A percentile compares a stretch with the other conserved stretches of the same genome.
These are phyloP conservation scores for Phytophthora fragariaefolia DNA, from an alignment of 352 stramenopile genomes.

Conservation along the genomic window DNA sequence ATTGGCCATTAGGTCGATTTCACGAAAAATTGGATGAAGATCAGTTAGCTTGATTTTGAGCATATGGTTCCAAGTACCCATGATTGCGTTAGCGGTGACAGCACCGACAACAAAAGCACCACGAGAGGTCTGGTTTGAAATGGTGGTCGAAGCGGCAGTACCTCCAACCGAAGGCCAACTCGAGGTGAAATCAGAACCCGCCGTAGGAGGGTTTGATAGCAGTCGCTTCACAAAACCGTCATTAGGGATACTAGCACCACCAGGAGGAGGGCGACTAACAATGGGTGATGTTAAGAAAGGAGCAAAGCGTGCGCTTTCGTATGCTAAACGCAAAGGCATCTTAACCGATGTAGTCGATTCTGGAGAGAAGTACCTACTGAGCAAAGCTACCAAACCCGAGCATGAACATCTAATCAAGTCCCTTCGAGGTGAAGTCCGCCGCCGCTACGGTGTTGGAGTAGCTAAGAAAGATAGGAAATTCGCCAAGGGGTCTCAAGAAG, in stretches of 20 bases:
- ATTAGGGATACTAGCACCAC: conserved; percentile 12
- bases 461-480: no score
- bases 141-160: background rate
- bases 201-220: conserved; percentile 15
- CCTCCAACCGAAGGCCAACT: background rate
- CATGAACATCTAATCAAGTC: no score
- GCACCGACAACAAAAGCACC: background rate
- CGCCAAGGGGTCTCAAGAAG: no score
- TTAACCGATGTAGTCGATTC: no score
- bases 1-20: conserved; percentile 11
- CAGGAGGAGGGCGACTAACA: no score
- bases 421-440: no score
- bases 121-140: background rate
- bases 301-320: no score
- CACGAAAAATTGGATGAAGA: conserved; percentile 4
- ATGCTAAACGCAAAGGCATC: no score
- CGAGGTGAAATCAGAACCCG: conserved; percentile 1
- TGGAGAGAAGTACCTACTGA: no score
- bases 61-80: conserved; percentile 15
- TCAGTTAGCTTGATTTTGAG: conserved; percentile 9
- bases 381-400: no score
- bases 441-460: no score
- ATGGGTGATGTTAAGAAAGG: no score
- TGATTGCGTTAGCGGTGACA: conserved; percentile 4
- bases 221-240: conserved; percentile 16